Evolutionary conservation across 2,329 filamentous ascomycete species (phyloP).

Genomic region (Dryadomyces quercus-mongolicae): DNA sequence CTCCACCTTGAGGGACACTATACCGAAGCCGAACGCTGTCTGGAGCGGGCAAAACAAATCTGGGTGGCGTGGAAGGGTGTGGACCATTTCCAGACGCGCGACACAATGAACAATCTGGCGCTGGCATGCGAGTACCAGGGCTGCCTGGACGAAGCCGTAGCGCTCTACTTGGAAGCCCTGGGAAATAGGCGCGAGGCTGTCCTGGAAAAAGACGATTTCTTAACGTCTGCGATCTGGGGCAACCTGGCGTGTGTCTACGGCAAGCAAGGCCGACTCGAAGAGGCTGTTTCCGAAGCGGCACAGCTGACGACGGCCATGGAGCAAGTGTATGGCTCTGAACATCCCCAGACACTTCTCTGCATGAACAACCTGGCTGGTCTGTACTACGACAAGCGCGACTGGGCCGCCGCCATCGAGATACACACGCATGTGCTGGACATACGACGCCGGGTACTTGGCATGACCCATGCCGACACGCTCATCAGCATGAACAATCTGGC

Average conservation of each 20-base stretch:
- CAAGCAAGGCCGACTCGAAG: constrained; percentile 4
- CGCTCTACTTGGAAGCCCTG: not conserved
- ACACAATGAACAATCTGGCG: not conserved
- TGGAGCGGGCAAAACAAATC: not conserved
- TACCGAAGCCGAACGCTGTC: not conserved
- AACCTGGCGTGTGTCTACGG: not conserved
- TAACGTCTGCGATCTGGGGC: not conserved
- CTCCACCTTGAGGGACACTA: constrained; percentile 10
- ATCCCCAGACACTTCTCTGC: not conserved
- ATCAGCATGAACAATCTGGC: not conserved
- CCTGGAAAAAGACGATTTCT: not conserved
- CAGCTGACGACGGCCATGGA: not conserved
- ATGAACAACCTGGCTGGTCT: not conserved
- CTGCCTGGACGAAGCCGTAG: not conserved
- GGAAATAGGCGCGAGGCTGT: not conserved
- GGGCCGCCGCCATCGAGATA: constrained; percentile 9
- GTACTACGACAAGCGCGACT: not conserved
- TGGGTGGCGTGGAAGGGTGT: not conserved
- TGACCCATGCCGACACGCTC: constrained; percentile 3
- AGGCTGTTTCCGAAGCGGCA: constrained; percentile 8
- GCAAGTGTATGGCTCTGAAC: not conserved
- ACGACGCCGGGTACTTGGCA: not conserved
- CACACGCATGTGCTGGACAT: not conserved
- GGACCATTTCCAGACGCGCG: not conserved
- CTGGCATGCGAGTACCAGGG: not conserved